Percentiles rank a stretch among this genome's conserved stretches.
Conservation (phyloP, 768 basidiomycete species). For the Leccinum incarnatum region DNA sequence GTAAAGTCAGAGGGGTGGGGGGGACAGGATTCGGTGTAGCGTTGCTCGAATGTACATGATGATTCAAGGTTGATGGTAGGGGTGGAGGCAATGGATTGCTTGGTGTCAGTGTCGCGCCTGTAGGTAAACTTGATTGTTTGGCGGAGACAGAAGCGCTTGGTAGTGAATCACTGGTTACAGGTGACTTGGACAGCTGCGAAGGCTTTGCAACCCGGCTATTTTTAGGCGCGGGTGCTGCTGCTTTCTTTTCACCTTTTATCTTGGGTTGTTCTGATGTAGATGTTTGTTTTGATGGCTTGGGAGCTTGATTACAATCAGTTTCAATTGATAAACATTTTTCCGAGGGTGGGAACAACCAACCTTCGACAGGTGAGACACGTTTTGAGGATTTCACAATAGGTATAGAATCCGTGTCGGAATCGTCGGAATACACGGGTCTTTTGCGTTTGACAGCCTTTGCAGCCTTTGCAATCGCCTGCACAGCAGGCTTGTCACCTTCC, state of each 20-base stretch:
- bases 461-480: conserved; percentile 7
- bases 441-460: conserved; percentile 27
- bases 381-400: conserved; percentile 19
- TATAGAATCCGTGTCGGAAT: conserved; percentile 18
- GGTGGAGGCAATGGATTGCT: background rate
- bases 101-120: background rate
- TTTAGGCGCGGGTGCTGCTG: background rate
- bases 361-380: conserved; percentile 1
- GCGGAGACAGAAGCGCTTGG: conserved; percentile 2
- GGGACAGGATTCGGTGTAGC: background rate
- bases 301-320: conserved; percentile 13
- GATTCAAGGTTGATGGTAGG: background rate
- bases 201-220: background rate
- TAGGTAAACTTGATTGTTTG: background rate
- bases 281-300: conserved; percentile 10
- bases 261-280: conserved; percentile 3
- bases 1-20: conserved; percentile 5
- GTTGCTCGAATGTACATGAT: background rate
- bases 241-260: conserved; percentile 6
- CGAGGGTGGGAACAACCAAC: conserved; percentile 11
- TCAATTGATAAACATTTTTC: background rate
- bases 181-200: conserved; percentile 9
- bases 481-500: conserved; percentile 31
- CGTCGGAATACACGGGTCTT: conserved; percentile 22
- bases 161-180: conserved; percentile 20